These are phyloP conservation scores for Candida sojae DNA, from an alignment of 1,139 yeast genomes.

Conservation along the genomic window DNA sequence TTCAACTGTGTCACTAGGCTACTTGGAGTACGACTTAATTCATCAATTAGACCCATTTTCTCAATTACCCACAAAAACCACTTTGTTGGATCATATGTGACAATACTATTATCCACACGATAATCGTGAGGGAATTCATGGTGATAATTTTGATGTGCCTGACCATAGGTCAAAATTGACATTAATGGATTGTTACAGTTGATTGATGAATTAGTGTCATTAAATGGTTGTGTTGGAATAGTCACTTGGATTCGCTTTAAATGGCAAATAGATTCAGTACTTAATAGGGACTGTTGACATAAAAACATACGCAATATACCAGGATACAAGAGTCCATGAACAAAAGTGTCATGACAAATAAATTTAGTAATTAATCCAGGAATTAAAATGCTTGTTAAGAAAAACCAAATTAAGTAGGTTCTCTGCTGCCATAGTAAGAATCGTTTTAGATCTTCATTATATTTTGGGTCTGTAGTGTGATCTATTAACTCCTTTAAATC, in stretches of 20 bases:
- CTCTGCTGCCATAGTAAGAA: constrained; percentile 61
- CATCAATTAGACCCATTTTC: constrained; percentile 39
- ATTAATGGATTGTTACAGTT: constrained; percentile 52
- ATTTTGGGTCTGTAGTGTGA: constrained; percentile 13
- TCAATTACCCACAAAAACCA: constrained; percentile 52
- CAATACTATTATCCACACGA: constrained; percentile 47
- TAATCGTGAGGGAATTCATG: constrained; percentile 77
- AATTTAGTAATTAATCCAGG: constrained; percentile 50
- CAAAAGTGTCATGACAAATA: constrained; percentile 40
- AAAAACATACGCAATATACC: constrained; percentile 60
- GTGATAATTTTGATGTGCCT: constrained; percentile 65
- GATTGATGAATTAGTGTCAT: constrained; percentile 58
- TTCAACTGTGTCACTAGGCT: constrained; percentile 56
- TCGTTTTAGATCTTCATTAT: constrained; percentile 18
- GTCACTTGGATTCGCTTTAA: constrained; percentile 41
- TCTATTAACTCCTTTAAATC: constrained; percentile 17
- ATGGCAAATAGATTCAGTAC: constrained; percentile 66
- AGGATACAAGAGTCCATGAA: constrained; percentile 61
- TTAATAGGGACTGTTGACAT: constrained; percentile 59
- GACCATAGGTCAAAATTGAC: constrained; percentile 63
- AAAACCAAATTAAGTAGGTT: constrained; percentile 44
- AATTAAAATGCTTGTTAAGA: constrained; percentile 47
- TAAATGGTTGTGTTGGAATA: constrained; percentile 58
- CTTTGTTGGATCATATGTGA: constrained; percentile 67
- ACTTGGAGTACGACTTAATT: constrained; percentile 42